Evolutionary conservation across 805 yeast species (phyloP).

Genomic region (Pachysolen tannophilus): DNA sequence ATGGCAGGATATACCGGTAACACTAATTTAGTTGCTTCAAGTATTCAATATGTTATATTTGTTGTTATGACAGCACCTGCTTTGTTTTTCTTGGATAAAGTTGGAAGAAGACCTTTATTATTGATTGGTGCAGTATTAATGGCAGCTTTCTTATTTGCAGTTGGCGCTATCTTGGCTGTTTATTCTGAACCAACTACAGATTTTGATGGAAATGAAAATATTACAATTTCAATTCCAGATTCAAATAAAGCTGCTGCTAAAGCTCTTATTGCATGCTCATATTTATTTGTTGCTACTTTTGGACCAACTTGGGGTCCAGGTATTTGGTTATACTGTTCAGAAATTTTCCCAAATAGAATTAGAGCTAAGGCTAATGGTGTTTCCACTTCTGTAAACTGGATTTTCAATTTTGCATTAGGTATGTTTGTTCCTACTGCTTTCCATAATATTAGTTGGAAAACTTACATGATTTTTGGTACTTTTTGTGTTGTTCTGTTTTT

Average conservation of each 20-base stretch:
- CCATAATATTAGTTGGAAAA: conserved; percentile 44
- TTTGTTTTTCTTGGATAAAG: background rate
- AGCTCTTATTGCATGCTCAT: conserved; percentile 38
- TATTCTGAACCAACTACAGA: conserved; percentile 25
- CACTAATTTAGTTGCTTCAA: background rate
- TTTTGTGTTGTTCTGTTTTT: conserved; percentile 34
- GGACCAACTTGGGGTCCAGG: conserved; percentile 39
- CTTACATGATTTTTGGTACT: conserved; percentile 41
- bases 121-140: background rate
- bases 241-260: conserved; percentile 25
- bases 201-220: conserved; percentile 23
- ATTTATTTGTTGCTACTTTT: conserved; percentile 34
- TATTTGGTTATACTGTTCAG: no score
- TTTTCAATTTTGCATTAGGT: conserved; percentile 41
- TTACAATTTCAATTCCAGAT: no score
- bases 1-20: conserved; percentile 39
- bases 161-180: conserved; percentile 22
- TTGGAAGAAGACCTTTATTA: background rate
- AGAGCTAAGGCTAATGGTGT: conserved; percentile 46
- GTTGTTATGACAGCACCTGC: background rate
- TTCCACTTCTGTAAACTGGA: conserved; percentile 13
- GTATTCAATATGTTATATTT: background rate
- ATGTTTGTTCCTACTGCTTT: conserved; percentile 61
- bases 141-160: background rate
- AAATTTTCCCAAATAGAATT: conserved; percentile 42